Conservation (phyloP, 331 rosid species). For the Spiraea crenata region DNA sequence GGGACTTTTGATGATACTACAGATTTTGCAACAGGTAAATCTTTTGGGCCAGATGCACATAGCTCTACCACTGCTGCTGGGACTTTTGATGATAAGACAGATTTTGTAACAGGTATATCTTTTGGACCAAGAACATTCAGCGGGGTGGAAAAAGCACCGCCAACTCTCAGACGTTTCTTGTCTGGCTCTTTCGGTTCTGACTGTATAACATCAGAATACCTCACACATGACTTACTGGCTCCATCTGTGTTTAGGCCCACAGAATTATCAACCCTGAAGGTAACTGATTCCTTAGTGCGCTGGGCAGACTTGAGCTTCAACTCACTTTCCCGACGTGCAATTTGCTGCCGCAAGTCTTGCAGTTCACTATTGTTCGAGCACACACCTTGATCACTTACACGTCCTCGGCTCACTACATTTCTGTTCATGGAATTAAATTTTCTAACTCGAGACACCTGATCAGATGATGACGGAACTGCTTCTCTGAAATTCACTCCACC, state of each 20-base stretch:
- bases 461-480: slow-evolving; percentile 39
- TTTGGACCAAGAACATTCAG: slow-evolving; percentile 37
- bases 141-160: slow-evolving; percentile 40
- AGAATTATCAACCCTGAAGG: slow-evolving; percentile 45
- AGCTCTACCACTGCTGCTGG: slow-evolving; percentile 26
- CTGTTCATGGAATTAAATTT: slow-evolving; percentile 42
- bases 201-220: slow-evolving; percentile 36
- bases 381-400: slow-evolving; percentile 47
- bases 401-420: slow-evolving; percentile 43
- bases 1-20: slow-evolving; percentile 43
- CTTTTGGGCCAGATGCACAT: slow-evolving; percentile 37
- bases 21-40: slow-evolving; percentile 36
- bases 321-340: slow-evolving; percentile 85
- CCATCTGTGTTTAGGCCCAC: slow-evolving; percentile 38
- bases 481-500: slow-evolving; percentile 49
- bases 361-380: slow-evolving; percentile 53
- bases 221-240: slow-evolving; percentile 36
- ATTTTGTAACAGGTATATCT: slow-evolving; percentile 38
- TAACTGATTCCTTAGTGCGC: slow-evolving; percentile 59
- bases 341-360: slow-evolving; percentile 91
- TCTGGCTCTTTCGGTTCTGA: slow-evolving; percentile 57
- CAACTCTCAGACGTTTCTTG: slow-evolving; percentile 63
- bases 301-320: slow-evolving; percentile 72
- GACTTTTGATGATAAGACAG: slow-evolving; percentile 42
- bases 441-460: slow-evolving; percentile 54